Conservation (phyloP, 345 rosid species). For the Citrus inodora region DNA sequence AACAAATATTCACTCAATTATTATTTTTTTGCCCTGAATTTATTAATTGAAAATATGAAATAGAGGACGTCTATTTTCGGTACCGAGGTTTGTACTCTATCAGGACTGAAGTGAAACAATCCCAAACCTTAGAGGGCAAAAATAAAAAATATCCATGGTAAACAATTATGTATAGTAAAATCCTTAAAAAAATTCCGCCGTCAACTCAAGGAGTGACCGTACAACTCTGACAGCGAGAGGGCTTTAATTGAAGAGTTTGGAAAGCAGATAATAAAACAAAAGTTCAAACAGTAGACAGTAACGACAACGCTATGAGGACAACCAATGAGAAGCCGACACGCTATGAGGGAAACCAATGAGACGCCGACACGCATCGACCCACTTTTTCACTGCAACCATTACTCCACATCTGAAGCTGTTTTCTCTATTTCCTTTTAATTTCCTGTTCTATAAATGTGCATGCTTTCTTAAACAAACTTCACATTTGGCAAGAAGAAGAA, state of each 20-base stretch:
- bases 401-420: not conserved
- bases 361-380: slow-evolving; percentile 20
- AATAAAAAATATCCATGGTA: too few species aligned
- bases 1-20: too few species aligned
- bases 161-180: too few species aligned
- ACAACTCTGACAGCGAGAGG: not conserved
- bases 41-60: too few species aligned
- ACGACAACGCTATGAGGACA: not conserved
- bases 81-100: too few species aligned
- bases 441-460: slow-evolving; percentile 29
- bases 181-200: not conserved
- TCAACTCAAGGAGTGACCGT: not conserved
- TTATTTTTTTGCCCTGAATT: too few species aligned
- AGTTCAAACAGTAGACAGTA: slow-evolving; percentile 6
- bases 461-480: slow-evolving; percentile 21
- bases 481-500: slow-evolving; percentile 18
- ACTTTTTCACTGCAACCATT: slow-evolving; percentile 6
- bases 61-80: too few species aligned
- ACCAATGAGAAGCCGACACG: slow-evolving; percentile 34
- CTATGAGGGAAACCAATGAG: slow-evolving; percentile 9
- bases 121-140: too few species aligned
- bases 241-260: not conserved
- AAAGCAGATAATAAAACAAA: not conserved
- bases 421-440: not conserved
- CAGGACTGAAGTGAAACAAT: too few species aligned